phyloP scores from a whole-genome alignment of 495 filamentous ascomycete genomes.

The Tuber microsphaerosporum region DNA sequence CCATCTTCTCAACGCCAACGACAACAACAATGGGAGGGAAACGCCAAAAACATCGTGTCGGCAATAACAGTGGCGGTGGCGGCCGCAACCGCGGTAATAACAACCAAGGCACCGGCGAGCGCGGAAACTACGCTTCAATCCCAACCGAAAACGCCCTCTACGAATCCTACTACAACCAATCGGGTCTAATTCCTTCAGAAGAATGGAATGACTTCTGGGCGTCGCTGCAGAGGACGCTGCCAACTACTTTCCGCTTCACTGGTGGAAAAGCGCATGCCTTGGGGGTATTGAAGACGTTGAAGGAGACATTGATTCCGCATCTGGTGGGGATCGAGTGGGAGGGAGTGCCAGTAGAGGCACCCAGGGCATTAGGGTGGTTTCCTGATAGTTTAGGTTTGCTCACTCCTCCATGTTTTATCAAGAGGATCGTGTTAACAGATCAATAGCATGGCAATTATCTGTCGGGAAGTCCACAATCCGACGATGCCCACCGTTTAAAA shows the following conservation, averaged over 20 bases:
- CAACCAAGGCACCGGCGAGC: slow-evolving; percentile 33
- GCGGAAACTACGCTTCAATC: slow-evolving; percentile 34
- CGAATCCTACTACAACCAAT: slow-evolving; percentile 73
- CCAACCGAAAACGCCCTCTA: slow-evolving; percentile 60
- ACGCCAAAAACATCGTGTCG: background rate
- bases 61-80: slow-evolving; percentile 4
- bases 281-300: slow-evolving; percentile 72
- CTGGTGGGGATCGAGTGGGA: slow-evolving; percentile 77
- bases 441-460: slow-evolving; percentile 80
- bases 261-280: slow-evolving; percentile 90
- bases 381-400: slow-evolving; percentile 62
- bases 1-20: background rate
- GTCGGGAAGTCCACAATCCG: slow-evolving; percentile 89
- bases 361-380: slow-evolving; percentile 76
- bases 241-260: slow-evolving; percentile 93
- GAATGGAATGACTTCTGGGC: slow-evolving; percentile 77
- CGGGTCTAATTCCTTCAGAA: slow-evolving; percentile 62
- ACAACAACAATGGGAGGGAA: background rate
- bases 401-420: background rate
- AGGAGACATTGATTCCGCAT: slow-evolving; percentile 80
- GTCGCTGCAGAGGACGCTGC: slow-evolving; percentile 69
- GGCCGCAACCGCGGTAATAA: slow-evolving; percentile 13
- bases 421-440: background rate
- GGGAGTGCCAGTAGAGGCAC: slow-evolving; percentile 70
- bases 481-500: slow-evolving; percentile 81